Conservation (phyloP, 139 green algal genomes). For the Penium margaritaceum region DNA sequence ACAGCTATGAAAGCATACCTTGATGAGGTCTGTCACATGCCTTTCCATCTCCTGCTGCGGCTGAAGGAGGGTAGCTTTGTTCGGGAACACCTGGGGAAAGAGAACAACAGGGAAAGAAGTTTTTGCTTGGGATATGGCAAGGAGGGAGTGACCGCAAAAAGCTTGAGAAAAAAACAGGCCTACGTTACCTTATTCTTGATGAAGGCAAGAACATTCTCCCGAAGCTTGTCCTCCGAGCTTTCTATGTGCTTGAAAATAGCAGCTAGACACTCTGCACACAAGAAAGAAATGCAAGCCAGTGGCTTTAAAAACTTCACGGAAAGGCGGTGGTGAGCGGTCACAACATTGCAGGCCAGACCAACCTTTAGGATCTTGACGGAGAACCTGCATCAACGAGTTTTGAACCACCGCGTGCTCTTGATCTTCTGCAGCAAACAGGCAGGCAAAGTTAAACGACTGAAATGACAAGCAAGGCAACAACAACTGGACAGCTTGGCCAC, state of each 20-base stretch:
- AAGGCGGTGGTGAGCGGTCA: too few species aligned
- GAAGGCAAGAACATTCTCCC: slow-evolving; percentile 32
- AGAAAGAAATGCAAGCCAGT: too few species aligned
- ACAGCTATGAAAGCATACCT: slow-evolving; percentile 21
- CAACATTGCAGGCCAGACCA: background rate
- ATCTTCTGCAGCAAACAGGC: slow-evolving; percentile 17
- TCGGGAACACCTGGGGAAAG: slow-evolving; percentile 37
- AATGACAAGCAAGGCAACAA: background rate
- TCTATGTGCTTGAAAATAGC: slow-evolving; percentile 45
- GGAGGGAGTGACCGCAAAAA: too few species aligned
- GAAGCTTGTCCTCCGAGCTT: slow-evolving; percentile 30
- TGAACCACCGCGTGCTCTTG: slow-evolving; percentile 40
- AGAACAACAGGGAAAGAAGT: too few species aligned
- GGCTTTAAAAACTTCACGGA: too few species aligned
- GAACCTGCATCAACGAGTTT: slow-evolving; percentile 42
- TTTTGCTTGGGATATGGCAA: too few species aligned
- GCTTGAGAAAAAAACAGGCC: too few species aligned
- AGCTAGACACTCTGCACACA: slow-evolving; percentile 17
- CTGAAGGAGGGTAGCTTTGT: slow-evolving; percentile 23
- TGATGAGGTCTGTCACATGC: slow-evolving; percentile 39
- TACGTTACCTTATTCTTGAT: slow-evolving; percentile 38
- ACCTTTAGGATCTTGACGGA: slow-evolving; percentile 38
- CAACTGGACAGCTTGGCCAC: too few species aligned
- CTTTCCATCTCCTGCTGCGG: slow-evolving; percentile 37
- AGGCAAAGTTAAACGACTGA: too few species aligned